Conservation (phyloP, 129 eudicot species). For the Oenanthe sinensis region DNA sequence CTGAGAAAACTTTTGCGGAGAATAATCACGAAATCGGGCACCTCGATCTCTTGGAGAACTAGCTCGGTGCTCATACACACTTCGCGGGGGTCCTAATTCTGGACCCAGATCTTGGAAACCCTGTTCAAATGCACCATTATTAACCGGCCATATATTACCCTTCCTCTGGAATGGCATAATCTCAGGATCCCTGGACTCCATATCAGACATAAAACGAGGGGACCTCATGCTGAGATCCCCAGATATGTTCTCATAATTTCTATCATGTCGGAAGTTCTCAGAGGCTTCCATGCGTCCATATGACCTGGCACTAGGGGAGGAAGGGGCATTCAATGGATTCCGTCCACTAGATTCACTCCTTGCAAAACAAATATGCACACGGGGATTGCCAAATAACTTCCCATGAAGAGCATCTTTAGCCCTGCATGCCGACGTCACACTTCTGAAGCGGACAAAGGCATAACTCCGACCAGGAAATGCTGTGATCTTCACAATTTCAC, state of each 20-base stretch:
- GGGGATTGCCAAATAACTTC: constrained; percentile 76
- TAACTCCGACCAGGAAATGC: constrained; percentile 79
- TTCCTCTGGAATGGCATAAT: constrained; percentile 29
- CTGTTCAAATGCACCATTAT: constrained; percentile 36
- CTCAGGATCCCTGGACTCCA: constrained; percentile 40
- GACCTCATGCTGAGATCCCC: constrained; percentile 39
- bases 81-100: constrained; percentile 27
- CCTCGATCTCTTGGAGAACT: constrained; percentile 54
- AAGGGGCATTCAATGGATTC: constrained; percentile 42
- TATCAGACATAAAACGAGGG: constrained; percentile 34
- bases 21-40: constrained; percentile 39
- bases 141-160: constrained; percentile 24
- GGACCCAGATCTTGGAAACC: constrained; percentile 38
- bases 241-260: constrained; percentile 30
- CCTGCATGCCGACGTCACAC: constrained; percentile 48
- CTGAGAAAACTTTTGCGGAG: constrained; percentile 34
- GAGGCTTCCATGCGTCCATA: constrained; percentile 44
- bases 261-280: constrained; percentile 42
- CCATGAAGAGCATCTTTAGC: constrained; percentile 80
- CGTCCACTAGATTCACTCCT: constrained; percentile 53
- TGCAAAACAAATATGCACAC: constrained; percentile 79
- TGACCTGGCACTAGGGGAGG: constrained; percentile 40
- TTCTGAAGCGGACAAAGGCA: constrained; percentile 66
- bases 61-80: constrained; percentile 29
- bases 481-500: constrained; percentile 79